These are phyloP conservation scores for Agarophyton chilense DNA, from an alignment of 23 red algal species.

Conservation along the genomic window DNA sequence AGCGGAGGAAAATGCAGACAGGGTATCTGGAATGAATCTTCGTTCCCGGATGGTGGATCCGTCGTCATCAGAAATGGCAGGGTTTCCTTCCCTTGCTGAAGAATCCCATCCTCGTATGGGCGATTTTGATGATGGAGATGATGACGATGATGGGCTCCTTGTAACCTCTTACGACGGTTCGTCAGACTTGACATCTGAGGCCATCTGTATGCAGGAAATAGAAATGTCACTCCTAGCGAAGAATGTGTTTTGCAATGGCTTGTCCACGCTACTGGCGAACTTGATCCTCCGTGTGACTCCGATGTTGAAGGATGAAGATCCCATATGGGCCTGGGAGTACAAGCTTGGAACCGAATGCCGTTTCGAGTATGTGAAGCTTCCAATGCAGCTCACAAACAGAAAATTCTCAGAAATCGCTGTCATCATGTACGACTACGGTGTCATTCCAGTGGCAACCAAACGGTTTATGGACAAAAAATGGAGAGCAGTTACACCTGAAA, in stretches of 20 bases:
- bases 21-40: constrained; percentile 33
- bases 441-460: constrained; percentile 67
- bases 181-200: constrained; percentile 75
- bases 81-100: constrained; percentile 4
- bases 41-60: constrained; percentile 23
- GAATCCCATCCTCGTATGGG: constrained; percentile 10
- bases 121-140: constrained; percentile 31
- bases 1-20: constrained; percentile 2
- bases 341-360: constrained; percentile 74
- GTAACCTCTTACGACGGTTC: constrained; percentile 53
- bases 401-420: constrained; percentile 64
- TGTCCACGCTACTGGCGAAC: constrained; percentile 77
- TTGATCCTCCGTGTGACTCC: constrained; percentile 63
- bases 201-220: constrained; percentile 87
- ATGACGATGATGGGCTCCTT: constrained; percentile 69
- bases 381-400: constrained; percentile 52
- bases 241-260: constrained; percentile 83
- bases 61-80: constrained; percentile 10
- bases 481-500: constrained; percentile 64
- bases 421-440: constrained; percentile 74
- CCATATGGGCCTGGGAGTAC: constrained; percentile 61
- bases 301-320: constrained; percentile 43
- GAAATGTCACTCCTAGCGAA: constrained; percentile 80
- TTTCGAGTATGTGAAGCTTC: constrained; percentile 72
- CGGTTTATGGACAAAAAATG: constrained; percentile 72